phyloP scores from a whole-genome alignment of 164 flowering plant genomes.

The Buxus sempervirens region DNA sequence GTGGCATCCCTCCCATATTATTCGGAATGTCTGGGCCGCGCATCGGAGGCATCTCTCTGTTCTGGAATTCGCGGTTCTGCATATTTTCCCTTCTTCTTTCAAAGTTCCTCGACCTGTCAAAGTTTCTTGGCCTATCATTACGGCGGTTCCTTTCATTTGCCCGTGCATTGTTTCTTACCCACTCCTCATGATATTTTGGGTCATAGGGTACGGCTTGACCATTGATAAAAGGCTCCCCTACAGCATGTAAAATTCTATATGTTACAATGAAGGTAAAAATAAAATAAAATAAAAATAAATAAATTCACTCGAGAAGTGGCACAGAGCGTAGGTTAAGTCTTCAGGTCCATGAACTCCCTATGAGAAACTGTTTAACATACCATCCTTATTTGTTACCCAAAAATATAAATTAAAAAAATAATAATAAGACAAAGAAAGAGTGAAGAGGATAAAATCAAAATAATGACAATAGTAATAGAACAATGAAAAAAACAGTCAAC shows the following conservation, averaged over 20 bases:
- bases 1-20: conserved; percentile 26
- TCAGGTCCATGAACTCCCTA: no score
- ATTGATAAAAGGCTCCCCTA: conserved; percentile 85
- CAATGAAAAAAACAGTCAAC: no score
- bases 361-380: no score
- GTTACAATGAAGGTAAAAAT: background rate
- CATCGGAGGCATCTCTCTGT: conserved; percentile 13
- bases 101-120: conserved; percentile 67
- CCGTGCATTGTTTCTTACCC: background rate
- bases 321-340: no score
- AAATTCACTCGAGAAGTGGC: no score
- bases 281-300: no score
- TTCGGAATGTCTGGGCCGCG: background rate
- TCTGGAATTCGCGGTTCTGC: conserved; percentile 23
- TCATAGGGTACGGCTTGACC: conserved; percentile 41
- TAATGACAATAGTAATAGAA: background rate
- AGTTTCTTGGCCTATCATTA: conserved; percentile 71
- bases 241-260: conserved; percentile 5
- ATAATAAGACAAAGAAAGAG: background rate
- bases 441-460: background rate
- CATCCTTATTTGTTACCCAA: no score
- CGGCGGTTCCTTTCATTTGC: conserved; percentile 43
- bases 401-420: no score
- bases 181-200: conserved; percentile 68
- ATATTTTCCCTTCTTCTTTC: conserved; percentile 54